Conservation (phyloP, 2,329 filamentous ascomycete species). For the Xylariaceae sp. region DNA sequence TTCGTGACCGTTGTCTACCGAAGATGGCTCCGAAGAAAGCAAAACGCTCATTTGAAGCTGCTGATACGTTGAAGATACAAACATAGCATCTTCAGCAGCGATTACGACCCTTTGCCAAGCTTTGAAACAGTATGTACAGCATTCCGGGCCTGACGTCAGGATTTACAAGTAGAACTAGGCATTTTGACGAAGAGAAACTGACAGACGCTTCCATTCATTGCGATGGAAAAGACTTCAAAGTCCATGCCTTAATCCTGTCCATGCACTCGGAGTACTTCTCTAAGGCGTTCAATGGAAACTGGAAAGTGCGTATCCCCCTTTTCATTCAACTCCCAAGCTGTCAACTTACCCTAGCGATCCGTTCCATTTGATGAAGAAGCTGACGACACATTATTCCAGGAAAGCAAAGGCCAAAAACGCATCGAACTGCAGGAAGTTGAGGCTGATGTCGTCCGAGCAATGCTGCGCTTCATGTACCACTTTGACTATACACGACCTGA, state of each 20-base stretch:
- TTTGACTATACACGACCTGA: neutral
- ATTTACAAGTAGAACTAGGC: neutral
- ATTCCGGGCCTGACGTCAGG: no score
- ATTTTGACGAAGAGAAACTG: neutral
- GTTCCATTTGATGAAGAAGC: neutral
- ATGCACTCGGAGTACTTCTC: neutral
- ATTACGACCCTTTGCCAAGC: no score
- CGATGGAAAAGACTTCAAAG: neutral
- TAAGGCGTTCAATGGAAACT: neutral
- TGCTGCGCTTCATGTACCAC: neutral
- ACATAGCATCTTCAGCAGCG: no score
- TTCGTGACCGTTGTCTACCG: no score
- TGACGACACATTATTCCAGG: neutral
- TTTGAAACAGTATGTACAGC: no score
- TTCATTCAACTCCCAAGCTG: neutral
- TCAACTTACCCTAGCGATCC: neutral
- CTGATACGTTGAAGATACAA: no score
- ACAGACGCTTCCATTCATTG: neutral
- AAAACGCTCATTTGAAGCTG: no score
- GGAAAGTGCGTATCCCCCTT: neutral
- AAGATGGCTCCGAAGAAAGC: no score
- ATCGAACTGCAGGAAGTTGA: neutral
- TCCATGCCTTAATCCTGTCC: neutral
- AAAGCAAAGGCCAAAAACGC: neutral
- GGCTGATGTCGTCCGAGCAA: neutral